Base-by-base conservation (phyloP, 345 rosid species). In the Syzygium oleosum region DNA sequence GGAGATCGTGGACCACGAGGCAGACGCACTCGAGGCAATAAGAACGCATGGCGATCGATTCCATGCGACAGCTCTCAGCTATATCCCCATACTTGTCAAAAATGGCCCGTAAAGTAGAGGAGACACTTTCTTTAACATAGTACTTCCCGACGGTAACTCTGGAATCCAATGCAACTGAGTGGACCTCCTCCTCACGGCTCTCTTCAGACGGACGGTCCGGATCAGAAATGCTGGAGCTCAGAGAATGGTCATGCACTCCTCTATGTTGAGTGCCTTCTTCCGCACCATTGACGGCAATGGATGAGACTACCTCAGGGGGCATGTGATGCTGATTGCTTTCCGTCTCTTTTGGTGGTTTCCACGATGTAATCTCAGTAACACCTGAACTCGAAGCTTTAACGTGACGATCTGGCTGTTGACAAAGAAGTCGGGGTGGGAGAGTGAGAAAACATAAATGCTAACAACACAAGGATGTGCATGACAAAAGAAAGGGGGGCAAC, bases 21-120 rank as follows among this genome's bases (percentile, higher is more conserved):
- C 98, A 96, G 38, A 96, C 84, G 85, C 98, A 94, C 85, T 97
- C 98, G 10, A 97, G 89, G 88, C 93, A 94, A 87, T 94, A 95
- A 17, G 98, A 91, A 7, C 95, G 93, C 91, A 96, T 91, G 5
- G 99, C 95, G 23, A 91, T 87, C 5, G 99, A 96, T 87, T 95
- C 98, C 86, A 97, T 85, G 79, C 85, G 89, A 51, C 96, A 95
- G 61, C 94, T 93, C 86, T 96, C 95, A 2, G 98, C 98, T 63
- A 97, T 94, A 85, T 97, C 98, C 77, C 99, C 99, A 49, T 94
- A 91, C 87, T 93, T 97, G 61, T 92, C 89, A 0, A 97, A 52
- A 88, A 97, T 93, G 34, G 88, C 87, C 85, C 89, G 92, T 51
- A 97, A 93, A 85, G 89, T 92, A 15, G 93, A 87, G 51, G 97